Evolutionary conservation across 306 rosid species (phyloP).

Genomic region (Sindora glabra): DNA sequence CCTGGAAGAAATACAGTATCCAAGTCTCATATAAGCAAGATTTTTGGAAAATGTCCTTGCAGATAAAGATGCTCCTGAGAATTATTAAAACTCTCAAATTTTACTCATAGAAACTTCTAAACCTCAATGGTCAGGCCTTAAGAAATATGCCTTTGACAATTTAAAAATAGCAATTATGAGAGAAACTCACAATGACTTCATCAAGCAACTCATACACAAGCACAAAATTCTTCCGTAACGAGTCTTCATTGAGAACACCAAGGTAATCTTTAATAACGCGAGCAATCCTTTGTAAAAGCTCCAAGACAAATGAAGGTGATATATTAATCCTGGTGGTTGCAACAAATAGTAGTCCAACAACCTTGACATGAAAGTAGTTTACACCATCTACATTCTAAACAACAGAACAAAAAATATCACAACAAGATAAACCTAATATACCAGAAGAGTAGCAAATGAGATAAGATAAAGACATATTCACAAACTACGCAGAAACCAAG

Average conservation of each 20-base stretch:
- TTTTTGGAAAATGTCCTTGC: slow-evolving; percentile 1
- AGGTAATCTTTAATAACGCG: slow-evolving; percentile 85
- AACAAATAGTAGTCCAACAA: slow-evolving; percentile 75
- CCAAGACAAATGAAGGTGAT: slow-evolving; percentile 74
- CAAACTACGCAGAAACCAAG: background rate
- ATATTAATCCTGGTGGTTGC: slow-evolving; percentile 73
- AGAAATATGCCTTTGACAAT: slow-evolving; percentile 13
- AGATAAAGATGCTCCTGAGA: too few species aligned
- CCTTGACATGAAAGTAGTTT: slow-evolving; percentile 85
- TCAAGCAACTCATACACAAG: slow-evolving; percentile 86
- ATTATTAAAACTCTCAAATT: too few species aligned
- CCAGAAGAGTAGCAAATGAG: background rate
- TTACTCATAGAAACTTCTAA: too few species aligned
- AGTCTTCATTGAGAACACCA: slow-evolving; percentile 81
- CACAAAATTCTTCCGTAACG: slow-evolving; percentile 69
- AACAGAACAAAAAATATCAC: background rate
- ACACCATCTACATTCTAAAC: slow-evolving; percentile 79
- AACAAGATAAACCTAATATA: slow-evolving; percentile 10
- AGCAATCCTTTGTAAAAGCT: slow-evolving; percentile 80
- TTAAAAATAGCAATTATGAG: background rate
- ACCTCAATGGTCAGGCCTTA: background rate
- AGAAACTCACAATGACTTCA: slow-evolving; percentile 73
- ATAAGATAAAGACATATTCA: background rate
- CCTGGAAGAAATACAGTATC: slow-evolving; percentile 40
- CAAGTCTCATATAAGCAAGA: slow-evolving; percentile 12